Evolutionary conservation across 164 flowering plant genomes (phyloP), one percentile per base, ranked within the genome.

Genomic region (Magnolia officinalis): DNA sequence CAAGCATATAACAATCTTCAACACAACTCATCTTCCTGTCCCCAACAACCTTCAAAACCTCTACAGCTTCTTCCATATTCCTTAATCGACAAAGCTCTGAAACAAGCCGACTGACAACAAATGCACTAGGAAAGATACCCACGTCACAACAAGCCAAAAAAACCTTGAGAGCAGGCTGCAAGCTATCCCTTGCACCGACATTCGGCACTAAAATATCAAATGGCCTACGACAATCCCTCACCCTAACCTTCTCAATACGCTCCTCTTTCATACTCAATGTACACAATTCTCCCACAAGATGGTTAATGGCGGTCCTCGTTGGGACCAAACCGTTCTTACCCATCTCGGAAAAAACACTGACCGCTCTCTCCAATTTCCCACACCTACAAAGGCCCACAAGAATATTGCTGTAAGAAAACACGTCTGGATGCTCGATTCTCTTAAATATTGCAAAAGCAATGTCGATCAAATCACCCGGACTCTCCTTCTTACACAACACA

Each of bases 341-440:
- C 87, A 87, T 87, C 75, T 85, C 85, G 61, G 67, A 31, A 71
- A 87, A 87, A 71, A 82, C 76, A 26, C 84, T 80, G 72, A 85
- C 21, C 0, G 89, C 89, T 19, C 50, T 76, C 73, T 81, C 83
- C 63, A 82, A 70, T 52, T 85, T 78, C 71, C 83, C 83, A 78
- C 82, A 85, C 67, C 84, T 85, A 82, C 89, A 85, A 24, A 87
- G 80, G 26, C 89, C 89, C 18, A 85, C 82, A 50, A 87, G 73
- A 24, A 85, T 77, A 50, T 85, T 87, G 77, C 89, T 83, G 16
- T 84, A 87, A 4, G 89, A 85, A 74, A 77, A 87, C 19, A 76
- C 76, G 77, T 87, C 89, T 2, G 89, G 87, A 0, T 52, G 71
- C 63, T 83, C 82, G 63, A 87, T 87, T 63, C 75, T 80, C 24